Base-by-base conservation (phyloP, 2,329 filamentous ascomycete genomes). In the Microsporum canis region DNA sequence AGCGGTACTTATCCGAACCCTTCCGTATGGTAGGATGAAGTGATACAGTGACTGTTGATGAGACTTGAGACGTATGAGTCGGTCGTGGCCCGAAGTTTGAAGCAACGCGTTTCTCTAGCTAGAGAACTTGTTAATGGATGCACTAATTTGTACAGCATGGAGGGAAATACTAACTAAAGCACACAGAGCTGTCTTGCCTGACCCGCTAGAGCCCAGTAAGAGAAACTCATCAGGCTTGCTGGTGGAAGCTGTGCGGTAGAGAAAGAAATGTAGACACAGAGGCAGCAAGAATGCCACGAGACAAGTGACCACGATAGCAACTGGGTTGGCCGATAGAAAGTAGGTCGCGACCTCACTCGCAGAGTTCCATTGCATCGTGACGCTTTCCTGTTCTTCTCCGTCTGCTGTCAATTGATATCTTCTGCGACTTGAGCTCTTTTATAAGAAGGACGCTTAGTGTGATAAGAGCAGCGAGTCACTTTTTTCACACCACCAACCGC, bases 151-250 rank as follows among this genome's bases (percentile, higher is more conserved):
- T 6, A 12, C 6, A 57, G 12, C 39, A 58, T 17, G 14, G 27
- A 39, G 12, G 10, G 41, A 60, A 51, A 17, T 29, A 5, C 76
- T 64, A 78, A 88, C 86, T 67, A 94, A 81, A 27, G 89, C 91
- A n/a, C 91, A 77, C 38, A 97, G 84, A 6, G 88, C 83, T 0
- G 94, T 97, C 79, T 97, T 99, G 69, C 94, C 94, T 57, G 84
- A 82, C 65, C 86, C 88, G 61, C 86, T 86, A 14, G 92, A 90
- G 0, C 94, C 94, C 57, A 91, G 73, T 49, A 96, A 78, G 63
- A 97, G 84, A 5, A 87, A 87, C 57, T 92, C 90, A 31, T 88
- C 82, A 12, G 79, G 80, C 41, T 83, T 83, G 68, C 88, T 86
- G 59, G 73, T 73, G 12, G 85, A 81, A 43, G 82, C 82, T 57